Evolutionary conservation across 2,329 filamentous ascomycete genomes (phyloP).

Genomic region (Aureobasidium zeae): DNA sequence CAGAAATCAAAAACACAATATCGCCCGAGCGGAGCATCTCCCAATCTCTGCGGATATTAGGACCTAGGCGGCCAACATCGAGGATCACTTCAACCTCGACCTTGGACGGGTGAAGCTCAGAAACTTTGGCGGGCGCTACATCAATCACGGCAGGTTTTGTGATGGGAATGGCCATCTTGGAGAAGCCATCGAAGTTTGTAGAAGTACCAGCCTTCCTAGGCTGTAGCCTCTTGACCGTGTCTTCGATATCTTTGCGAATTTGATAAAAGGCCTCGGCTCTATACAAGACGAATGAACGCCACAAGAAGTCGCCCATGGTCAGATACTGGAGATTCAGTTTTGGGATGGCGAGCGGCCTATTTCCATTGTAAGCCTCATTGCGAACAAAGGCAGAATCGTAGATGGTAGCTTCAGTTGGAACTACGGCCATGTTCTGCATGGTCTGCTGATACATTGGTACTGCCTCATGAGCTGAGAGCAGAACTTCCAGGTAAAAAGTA

Average conservation of each 20-base stretch:
- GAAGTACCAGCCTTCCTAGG: conserved; percentile 60
- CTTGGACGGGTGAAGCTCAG: conserved; percentile 69
- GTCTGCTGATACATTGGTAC: conserved; percentile 74
- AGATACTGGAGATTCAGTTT: conserved; percentile 95
- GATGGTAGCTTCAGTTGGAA: conserved; percentile 75
- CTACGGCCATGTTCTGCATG: conserved; percentile 58
- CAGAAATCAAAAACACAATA: conserved; percentile 74
- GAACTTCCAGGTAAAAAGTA: conserved; percentile 57
- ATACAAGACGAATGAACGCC: conserved; percentile 83
- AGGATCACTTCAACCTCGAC: conserved; percentile 80
- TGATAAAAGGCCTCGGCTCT: conserved; percentile 88
- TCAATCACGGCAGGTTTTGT: conserved; percentile 80
- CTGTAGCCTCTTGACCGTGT: conserved; percentile 66
- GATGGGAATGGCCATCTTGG: conserved; percentile 85
- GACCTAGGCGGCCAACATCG: conserved; percentile 70
- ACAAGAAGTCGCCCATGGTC: conserved; percentile 91
- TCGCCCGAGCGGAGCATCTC: conserved; percentile 79
- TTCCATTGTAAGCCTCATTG: conserved; percentile 81
- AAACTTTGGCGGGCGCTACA: conserved; percentile 71
- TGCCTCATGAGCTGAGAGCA: conserved; percentile 67
- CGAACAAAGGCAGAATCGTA: conserved; percentile 72
- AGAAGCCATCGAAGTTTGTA: conserved; percentile 67
- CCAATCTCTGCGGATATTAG: conserved; percentile 75
- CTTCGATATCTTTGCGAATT: conserved; percentile 83
- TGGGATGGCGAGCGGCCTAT: conserved; percentile 76